phyloP scores from a whole-genome alignment of 2,329 filamentous ascomycete species.

The Neophaeococcomyces aloes region DNA sequence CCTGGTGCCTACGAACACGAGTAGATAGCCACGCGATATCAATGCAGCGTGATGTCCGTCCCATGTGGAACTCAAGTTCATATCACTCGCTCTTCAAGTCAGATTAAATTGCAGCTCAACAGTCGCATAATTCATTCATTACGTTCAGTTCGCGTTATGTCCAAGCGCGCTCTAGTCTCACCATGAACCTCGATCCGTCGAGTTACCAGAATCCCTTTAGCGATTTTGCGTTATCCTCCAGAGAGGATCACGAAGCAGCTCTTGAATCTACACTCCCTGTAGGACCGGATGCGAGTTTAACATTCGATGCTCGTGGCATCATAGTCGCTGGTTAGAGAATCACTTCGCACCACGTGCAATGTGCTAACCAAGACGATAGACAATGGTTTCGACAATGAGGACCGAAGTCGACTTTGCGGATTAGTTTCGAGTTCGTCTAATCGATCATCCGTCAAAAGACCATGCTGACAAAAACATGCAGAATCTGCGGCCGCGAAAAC shows the following conservation, averaged over 20 bases:
- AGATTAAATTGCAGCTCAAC: too few relatives aligned
- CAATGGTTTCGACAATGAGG: slow-evolving; percentile 11
- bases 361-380: slow-evolving; percentile 12
- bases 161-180: not conserved
- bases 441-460: too few relatives aligned
- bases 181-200: not conserved
- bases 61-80: too few relatives aligned
- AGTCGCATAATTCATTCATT: too few relatives aligned
- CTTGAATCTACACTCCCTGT: slow-evolving; percentile 42
- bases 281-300: slow-evolving; percentile 49
- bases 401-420: slow-evolving; percentile 34
- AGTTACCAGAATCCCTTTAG: slow-evolving; percentile 26
- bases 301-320: slow-evolving; percentile 50
- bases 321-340: slow-evolving; percentile 45
- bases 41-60: too few relatives aligned
- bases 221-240: slow-evolving; percentile 25
- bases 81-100: too few relatives aligned
- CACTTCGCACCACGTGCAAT: not conserved
- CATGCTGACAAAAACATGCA: too few relatives aligned
- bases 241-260: slow-evolving; percentile 28
- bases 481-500: slow-evolving; percentile 30
- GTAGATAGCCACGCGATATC: too few relatives aligned
- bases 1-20: too few relatives aligned
- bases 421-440: slow-evolving; percentile 41
- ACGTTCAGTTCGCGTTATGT: not conserved